Evolutionary conservation across 257 asterid species (phyloP).

Genomic region (Leptodermis oblonga): DNA sequence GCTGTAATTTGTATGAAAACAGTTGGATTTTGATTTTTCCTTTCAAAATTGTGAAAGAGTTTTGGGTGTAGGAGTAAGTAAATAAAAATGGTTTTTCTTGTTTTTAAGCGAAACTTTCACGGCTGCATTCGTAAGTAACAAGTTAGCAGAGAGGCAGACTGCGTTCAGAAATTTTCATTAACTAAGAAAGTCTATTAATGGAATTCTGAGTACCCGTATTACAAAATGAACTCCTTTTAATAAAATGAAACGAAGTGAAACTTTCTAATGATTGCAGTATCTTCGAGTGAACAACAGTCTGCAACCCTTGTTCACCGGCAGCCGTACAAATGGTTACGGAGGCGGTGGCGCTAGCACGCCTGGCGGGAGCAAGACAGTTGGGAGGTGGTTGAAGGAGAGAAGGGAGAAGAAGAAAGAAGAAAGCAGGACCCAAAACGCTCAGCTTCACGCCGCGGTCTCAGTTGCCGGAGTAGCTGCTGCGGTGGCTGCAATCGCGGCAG

Average conservation of each 20-base stretch:
- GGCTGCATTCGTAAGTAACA: too few species aligned
- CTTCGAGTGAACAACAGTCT: conserved; percentile 82
- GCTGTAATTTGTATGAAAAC: too few species aligned
- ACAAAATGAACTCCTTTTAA: too few species aligned
- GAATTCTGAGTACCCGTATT: too few species aligned
- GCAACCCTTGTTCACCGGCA: conserved; percentile 78
- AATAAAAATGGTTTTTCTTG: too few species aligned
- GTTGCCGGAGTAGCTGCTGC: conserved; percentile 97
- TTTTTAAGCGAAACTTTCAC: too few species aligned
- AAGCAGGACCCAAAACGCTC: conserved; percentile 83
- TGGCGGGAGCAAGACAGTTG: conserved; percentile 86
- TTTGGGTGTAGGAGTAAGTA: neutral
- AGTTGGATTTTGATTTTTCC: too few species aligned
- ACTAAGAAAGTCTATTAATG: too few species aligned
- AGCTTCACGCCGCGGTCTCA: conserved; percentile 82
- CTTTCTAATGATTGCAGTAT: conserved; percentile 46
- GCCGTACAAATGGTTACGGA: conserved; percentile 46
- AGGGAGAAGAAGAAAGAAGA: conserved; percentile 94
- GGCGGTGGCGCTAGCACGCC: conserved; percentile 62
- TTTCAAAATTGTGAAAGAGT: neutral
- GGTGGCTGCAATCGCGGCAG: conserved; percentile 88
- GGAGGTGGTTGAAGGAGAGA: conserved; percentile 92
- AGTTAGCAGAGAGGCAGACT: too few species aligned
- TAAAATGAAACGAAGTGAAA: too few species aligned
- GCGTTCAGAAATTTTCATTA: neutral